Evolutionary conservation across 73 alveolate species (phyloP).

Genomic region (Symbiodinium natans): DNA sequence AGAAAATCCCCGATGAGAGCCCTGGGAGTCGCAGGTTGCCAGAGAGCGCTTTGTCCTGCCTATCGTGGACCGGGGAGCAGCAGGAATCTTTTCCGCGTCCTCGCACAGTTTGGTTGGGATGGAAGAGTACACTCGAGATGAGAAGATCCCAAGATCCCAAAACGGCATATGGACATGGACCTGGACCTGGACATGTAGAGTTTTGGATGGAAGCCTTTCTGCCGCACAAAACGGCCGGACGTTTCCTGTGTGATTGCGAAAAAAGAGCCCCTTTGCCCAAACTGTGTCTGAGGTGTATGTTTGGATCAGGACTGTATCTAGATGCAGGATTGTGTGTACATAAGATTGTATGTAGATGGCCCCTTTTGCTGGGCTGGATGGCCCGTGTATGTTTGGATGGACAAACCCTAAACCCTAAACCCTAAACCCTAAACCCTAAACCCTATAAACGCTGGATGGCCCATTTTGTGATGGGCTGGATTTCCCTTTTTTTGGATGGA

Average conservation of each 20-base stretch:
- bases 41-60: background rate
- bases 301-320: background rate
- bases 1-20: background rate
- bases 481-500: too few species aligned
- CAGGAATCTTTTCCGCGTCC: background rate
- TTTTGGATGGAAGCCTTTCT: background rate
- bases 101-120: background rate
- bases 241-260: too few species aligned
- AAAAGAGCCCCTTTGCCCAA: background rate
- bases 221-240: background rate
- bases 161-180: background rate
- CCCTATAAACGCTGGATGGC: too few species aligned
- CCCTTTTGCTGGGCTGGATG: background rate
- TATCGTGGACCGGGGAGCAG: background rate
- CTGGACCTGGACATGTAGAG: background rate
- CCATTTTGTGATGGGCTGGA: too few species aligned
- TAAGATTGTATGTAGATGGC: background rate
- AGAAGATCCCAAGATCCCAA: background rate
- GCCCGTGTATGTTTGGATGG: too few species aligned
- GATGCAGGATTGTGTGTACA: background rate
- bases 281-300: background rate
- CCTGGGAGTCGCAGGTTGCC: background rate
- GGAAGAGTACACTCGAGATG: background rate
- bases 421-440: too few species aligned
- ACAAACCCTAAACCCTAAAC: too few species aligned